Conservation (phyloP, 208 protist genomes). For the Angomonas deanei region DNA sequence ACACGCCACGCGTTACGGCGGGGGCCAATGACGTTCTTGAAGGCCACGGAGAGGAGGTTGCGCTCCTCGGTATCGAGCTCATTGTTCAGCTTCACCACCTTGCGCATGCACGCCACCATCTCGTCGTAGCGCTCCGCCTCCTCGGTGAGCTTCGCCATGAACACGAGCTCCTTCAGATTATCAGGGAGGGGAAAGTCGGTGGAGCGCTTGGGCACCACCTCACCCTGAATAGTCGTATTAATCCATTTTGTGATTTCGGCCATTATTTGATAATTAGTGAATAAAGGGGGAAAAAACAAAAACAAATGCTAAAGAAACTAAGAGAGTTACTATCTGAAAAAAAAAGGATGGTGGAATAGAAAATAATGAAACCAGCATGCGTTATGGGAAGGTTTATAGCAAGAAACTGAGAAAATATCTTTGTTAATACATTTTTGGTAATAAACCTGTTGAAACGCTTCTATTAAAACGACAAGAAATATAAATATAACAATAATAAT, state of each 20-base stretch:
- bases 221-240: conserved; percentile 61
- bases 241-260: conserved; percentile 79
- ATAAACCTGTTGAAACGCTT: no score
- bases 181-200: conserved; percentile 76
- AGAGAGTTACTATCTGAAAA: background rate
- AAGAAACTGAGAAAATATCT: no score
- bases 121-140: conserved; percentile 98
- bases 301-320: background rate
- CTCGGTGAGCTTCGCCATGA: conserved; percentile 97
- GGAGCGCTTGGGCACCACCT: conserved; percentile 70
- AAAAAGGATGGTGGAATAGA: background rate
- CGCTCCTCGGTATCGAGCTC: conserved; percentile 99
- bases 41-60: conserved; percentile 99
- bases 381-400: no score
- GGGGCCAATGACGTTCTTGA: conserved; percentile 99
- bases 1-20: conserved; percentile 98
- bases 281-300: conserved; percentile 6
- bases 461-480: conserved; percentile 6
- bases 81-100: conserved; percentile 92
- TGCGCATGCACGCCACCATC: conserved; percentile 98
- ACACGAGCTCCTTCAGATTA: conserved; percentile 86
- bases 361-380: background rate
- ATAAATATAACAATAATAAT: background rate
- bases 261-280: conserved; percentile 21
- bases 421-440: no score